Evolutionary conservation across 768 basidiomycete genomes (phyloP).

Genomic region (Phylloporus sp.): DNA sequence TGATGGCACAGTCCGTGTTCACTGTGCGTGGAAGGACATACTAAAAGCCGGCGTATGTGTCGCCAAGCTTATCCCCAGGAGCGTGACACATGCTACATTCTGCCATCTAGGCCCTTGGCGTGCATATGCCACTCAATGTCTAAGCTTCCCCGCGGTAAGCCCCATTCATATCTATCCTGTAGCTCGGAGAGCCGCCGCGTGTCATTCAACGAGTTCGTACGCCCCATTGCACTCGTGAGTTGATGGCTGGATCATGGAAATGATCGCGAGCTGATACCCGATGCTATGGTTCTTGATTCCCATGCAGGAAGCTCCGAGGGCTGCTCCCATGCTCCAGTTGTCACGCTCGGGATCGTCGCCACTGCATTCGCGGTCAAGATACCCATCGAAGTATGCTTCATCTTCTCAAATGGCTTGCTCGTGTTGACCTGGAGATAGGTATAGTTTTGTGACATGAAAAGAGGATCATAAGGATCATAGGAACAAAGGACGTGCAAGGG

Average conservation of each 20-base stretch:
- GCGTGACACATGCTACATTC: neutral
- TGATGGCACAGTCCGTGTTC: constrained; percentile 20
- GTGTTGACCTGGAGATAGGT: constrained; percentile 9
- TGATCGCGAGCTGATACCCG: neutral
- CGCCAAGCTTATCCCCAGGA: neutral
- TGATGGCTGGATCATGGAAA: neutral
- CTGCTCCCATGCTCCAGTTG: constrained; percentile 17
- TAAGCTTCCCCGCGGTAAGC: neutral
- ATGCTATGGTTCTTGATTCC: constrained; percentile 10
- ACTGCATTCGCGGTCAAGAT: constrained; percentile 21
- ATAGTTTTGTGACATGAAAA: constrained; percentile 18
- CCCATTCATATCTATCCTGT: neutral
- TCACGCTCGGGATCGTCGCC: constrained; percentile 9
- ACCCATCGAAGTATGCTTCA: constrained; percentile 23
- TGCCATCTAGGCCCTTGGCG: constrained; percentile 21
- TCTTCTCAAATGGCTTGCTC: neutral
- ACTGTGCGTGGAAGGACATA: constrained; percentile 5
- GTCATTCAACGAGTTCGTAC: constrained; percentile 30
- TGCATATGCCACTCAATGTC: constrained; percentile 1
- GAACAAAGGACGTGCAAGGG: neutral
- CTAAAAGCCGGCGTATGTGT: constrained; percentile 18
- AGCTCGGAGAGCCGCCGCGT: constrained; percentile 24
- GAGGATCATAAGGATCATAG: neutral
- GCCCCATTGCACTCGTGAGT: constrained; percentile 25
- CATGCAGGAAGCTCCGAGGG: constrained; percentile 8